Base-by-base conservation (phyloP, 805 yeast genomes). In the Osmozyma mogii region DNA sequence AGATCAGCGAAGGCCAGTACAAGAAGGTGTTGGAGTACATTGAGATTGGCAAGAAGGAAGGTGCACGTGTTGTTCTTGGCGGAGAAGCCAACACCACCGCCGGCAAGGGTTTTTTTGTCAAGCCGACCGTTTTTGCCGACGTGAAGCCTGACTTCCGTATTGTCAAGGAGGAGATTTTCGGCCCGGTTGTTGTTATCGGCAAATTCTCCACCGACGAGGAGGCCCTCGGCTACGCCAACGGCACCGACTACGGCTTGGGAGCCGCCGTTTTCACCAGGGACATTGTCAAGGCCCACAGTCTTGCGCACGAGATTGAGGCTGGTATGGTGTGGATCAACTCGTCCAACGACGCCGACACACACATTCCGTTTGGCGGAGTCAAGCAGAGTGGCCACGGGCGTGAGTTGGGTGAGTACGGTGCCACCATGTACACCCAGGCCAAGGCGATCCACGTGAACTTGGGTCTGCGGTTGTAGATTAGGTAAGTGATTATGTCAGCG, bases 141-240 rank as follows among this genome's bases (percentile, higher is more conserved):
- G 84, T 81, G 28, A 68, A 63, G 31, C 77, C 78, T 37, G 53
- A 66, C 18, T 77, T 78, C 73, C 62, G 69, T 36, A 72, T 84
- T 29, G 80, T 78, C 34, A 67, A 68, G 41, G 94, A 84, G 55
- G 95, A 84, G 57, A 83, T 84, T 35, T 84, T 84, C 54, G 95
- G 95, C 12, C 95, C 95, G 10, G 95, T 84, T 19, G 84, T 78
- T 15, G 65, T 75, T 6, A 64, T 80, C 20, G 72, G 78, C 34
- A 73, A 71, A 54, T 84, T 84, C 58, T 50, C 60, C 21, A 61
- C 75, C 17, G 80, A 75, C 40, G 79, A 73, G 28, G 88, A 84
- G 47, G 94, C 75, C 4, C 39, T 84, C 16, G 59, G 54, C 37
- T 66, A 65, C 36, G 94, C 94, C 42, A 84, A 84, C 54, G 72